A percentile compares a stretch with the other conserved stretches of the same genome.
Conservation (phyloP, 345 rosid species). For the Clausena lansium region DNA sequence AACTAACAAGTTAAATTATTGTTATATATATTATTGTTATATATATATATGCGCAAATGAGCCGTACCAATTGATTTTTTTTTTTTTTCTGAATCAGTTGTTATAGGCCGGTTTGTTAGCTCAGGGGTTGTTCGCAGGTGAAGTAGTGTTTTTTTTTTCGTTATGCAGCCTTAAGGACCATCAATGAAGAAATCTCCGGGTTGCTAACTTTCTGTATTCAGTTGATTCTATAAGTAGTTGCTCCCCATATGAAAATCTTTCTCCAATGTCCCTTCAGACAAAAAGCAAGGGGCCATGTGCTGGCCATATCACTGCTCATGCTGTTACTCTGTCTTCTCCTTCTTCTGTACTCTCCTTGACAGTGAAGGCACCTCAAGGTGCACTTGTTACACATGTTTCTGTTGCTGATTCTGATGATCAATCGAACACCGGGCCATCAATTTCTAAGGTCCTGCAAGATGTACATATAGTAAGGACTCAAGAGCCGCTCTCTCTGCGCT, state of each 20-base stretch:
- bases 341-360: conserved; percentile 54
- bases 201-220: conserved; percentile 11
- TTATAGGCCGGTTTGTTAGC: neutral
- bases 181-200: conserved; percentile 19
- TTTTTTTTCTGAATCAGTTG: neutral
- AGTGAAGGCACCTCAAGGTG: conserved; percentile 45
- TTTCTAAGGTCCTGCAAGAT: conserved; percentile 45
- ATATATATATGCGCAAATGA: no score
- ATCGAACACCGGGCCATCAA: conserved; percentile 25
- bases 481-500: neutral
- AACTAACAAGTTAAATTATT: neutral
- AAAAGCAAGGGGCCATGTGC: conserved; percentile 1
- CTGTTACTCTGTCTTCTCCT: conserved; percentile 66
- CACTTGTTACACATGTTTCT: conserved; percentile 48
- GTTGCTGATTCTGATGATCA: conserved; percentile 29
- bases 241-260: conserved; percentile 12
- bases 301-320: conserved; percentile 15
- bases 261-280: conserved; percentile 17
- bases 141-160: no score
- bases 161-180: neutral
- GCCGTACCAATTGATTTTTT: neutral
- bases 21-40: no score
- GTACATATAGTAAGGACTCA: conserved; percentile 69
- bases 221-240: conserved; percentile 11
- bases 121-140: no score